phyloP scores from a whole-genome alignment of 108 stramenopile genomes.

The Mediolabrus comicus region DNA sequence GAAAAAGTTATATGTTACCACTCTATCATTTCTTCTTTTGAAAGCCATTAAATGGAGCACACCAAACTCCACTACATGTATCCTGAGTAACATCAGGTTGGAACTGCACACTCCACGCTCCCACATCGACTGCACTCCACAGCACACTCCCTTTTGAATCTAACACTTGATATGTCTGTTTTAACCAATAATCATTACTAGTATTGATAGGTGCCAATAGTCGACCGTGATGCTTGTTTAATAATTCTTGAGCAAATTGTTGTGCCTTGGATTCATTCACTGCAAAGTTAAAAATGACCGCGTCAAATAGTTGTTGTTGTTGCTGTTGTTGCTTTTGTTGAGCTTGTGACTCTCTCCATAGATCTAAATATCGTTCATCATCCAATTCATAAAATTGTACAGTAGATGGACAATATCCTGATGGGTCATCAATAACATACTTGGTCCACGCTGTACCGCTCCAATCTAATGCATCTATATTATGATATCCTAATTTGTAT shows the following conservation, averaged over 20 bases:
- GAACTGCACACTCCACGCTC: slow-evolving; percentile 89
- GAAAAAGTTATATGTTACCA: too few species aligned
- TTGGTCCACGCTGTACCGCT: slow-evolving; percentile 68
- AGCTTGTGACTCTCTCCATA: slow-evolving; percentile 6
- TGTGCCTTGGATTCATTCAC: slow-evolving; percentile 76
- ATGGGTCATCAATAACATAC: slow-evolving; percentile 62
- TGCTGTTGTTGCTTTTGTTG: neutral
- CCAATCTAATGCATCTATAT: slow-evolving; percentile 87
- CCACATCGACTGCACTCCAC: slow-evolving; percentile 70
- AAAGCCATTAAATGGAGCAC: slow-evolving; percentile 85
- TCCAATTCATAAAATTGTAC: slow-evolving; percentile 76
- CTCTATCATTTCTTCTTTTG: slow-evolving; percentile 41
- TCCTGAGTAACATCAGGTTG: slow-evolving; percentile 88
- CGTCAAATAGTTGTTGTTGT: slow-evolving; percentile 49
- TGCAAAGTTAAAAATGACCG: slow-evolving; percentile 84
- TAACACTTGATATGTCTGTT: slow-evolving; percentile 69
- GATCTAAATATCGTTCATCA: slow-evolving; percentile 72
- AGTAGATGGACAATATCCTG: slow-evolving; percentile 51
- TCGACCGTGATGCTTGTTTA: slow-evolving; percentile 55
- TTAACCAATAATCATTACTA: slow-evolving; percentile 82
- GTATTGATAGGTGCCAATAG: slow-evolving; percentile 81
- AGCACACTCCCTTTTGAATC: slow-evolving; percentile 53
- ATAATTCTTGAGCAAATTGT: slow-evolving; percentile 51
- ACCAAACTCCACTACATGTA: slow-evolving; percentile 88
- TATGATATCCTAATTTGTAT: slow-evolving; percentile 64